These are phyloP conservation scores for Mayamaea pseudoterrestris DNA, from an alignment of 108 stramenopile genomes.

Conservation along the genomic window DNA sequence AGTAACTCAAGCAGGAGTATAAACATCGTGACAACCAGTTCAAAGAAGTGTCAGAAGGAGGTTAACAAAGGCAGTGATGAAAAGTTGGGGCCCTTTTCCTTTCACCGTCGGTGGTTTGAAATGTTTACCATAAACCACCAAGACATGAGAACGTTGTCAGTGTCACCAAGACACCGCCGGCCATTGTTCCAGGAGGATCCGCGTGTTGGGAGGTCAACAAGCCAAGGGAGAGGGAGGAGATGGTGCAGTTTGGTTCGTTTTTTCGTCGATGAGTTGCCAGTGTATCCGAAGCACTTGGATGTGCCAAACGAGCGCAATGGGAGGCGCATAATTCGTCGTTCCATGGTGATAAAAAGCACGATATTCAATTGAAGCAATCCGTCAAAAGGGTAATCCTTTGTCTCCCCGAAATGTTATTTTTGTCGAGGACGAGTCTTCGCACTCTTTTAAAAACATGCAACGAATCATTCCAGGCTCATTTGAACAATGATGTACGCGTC, in stretches of 20 bases:
- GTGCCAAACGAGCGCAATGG: constrained; percentile 23
- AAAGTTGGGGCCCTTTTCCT: constrained; percentile 66
- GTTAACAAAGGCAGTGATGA: constrained; percentile 61
- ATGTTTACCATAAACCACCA: constrained; percentile 73
- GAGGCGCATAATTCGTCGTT: constrained; percentile 38
- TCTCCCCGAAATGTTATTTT: constrained; percentile 82
- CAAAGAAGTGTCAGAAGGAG: constrained; percentile 50
- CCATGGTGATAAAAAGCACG: constrained; percentile 73
- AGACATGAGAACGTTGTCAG: constrained; percentile 69
- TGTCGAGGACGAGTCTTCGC: constrained; percentile 65
- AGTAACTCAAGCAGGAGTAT: constrained; percentile 37
- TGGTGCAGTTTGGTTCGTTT: constrained; percentile 79
- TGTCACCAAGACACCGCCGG: constrained; percentile 63
- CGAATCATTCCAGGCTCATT: constrained; percentile 79
- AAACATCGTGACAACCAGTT: constrained; percentile 1
- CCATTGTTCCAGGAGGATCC: constrained; percentile 73
- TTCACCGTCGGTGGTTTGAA: constrained; percentile 81
- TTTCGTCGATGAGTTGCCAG: constrained; percentile 78
- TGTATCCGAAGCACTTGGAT: constrained; percentile 36
- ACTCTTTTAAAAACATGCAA: constrained; percentile 63
- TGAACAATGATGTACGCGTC: constrained; percentile 68
- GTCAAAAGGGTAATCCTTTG: constrained; percentile 47
- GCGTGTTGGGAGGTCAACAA: constrained; percentile 52
- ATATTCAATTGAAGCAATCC: constrained; percentile 46
- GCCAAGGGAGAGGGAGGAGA: constrained; percentile 79